Base-by-base conservation (phyloP, 78 protist species). In the Planoprotostelium fungivorum region DNA sequence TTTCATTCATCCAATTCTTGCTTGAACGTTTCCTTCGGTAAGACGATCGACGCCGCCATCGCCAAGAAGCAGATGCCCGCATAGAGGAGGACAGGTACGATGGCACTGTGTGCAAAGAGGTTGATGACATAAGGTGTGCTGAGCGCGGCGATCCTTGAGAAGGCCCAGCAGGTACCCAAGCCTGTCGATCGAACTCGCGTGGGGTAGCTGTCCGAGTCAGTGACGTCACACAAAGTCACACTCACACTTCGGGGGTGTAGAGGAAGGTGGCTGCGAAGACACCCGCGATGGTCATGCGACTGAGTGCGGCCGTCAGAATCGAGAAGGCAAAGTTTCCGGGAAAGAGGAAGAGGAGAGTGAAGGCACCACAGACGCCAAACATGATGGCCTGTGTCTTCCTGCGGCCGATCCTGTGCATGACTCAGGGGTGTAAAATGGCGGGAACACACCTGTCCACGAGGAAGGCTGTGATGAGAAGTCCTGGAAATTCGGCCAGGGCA, bases 381-480 rank as follows among this genome's bases (percentile, higher is more conserved):
- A 35, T 73, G 37, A 0, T 0, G 35, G 31, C 1, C 31, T 25
- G 29, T 29, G 90, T 39, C 51, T 63, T 38, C 38, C 39, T 89
- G 29, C 90, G 1, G 29, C 90, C 90, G 37, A 89, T 37, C 38
- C 86, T 39, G n/a, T n/a, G n/a, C n/a, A n/a, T n/a, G n/a, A n/a
- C n/a, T n/a, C n/a, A n/a, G n/a, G n/a, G n/a, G n/a, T 5, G 5
- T 16, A 51, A 25, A 5, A 51, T 51, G 16, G 16, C 73, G 5
- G 16, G 31, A 51, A 51, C 73, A 16, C 73, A 51, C 73, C 73
- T 51, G 63, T 89, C 90, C 34, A 63, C 38, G 51, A 31, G 5
- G 38, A 38, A 36, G 37, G 29, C 29, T 28, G 37, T 38, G 38
- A 90, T 35, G 35, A 84, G 0, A 5, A 35, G 86, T 0, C 86